Evolutionary conservation across 352 stramenopile genomes (phyloP).

Genomic region (Globisporangium spinosum): DNA sequence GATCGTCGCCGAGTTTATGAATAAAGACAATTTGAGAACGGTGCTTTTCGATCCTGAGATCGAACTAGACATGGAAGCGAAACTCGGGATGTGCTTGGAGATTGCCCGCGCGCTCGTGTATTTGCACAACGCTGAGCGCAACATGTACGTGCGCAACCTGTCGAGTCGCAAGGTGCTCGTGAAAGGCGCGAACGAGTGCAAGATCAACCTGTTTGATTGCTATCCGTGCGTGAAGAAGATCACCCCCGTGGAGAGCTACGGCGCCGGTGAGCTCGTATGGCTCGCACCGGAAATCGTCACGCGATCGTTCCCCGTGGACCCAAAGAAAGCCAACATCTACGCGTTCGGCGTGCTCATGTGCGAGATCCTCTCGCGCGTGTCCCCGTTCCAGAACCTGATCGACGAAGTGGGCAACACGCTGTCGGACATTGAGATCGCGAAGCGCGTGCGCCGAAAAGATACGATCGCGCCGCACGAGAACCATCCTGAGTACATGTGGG

Average conservation of each 20-base stretch:
- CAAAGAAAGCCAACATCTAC: conserved; percentile 55
- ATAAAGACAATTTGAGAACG: conserved; percentile 59
- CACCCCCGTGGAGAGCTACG: conserved; percentile 25
- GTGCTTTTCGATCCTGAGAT: conserved; percentile 54
- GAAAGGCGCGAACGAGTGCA: conserved; percentile 40
- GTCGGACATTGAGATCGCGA: conserved; percentile 44
- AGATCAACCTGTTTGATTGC: conserved; percentile 60
- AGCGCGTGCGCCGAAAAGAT: conserved; percentile 33
- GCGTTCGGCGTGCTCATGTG: conserved; percentile 58
- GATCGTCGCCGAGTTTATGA: conserved; percentile 71
- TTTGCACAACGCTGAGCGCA: conserved; percentile 49
- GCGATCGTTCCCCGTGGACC: conserved; percentile 40
- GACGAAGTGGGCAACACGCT: conserved; percentile 49
- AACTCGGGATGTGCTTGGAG: conserved; percentile 67
- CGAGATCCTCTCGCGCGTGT: conserved; percentile 50
- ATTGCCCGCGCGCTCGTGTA: conserved; percentile 58
- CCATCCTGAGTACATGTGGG: conserved; percentile 33
- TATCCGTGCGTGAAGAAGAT: conserved; percentile 37
- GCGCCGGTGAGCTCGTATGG: conserved; percentile 48
- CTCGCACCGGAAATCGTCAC: conserved; percentile 52
- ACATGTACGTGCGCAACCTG: conserved; percentile 43
- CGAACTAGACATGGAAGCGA: conserved; percentile 47
- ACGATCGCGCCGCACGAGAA: conserved; percentile 43
- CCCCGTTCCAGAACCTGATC: conserved; percentile 45
- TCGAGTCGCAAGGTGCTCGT: conserved; percentile 62